Percentiles rank a stretch among this genome's conserved stretches.
phyloP scores from a whole-genome alignment of 768 basidiomycete species.

The Xerocomellus dryophilus region DNA sequence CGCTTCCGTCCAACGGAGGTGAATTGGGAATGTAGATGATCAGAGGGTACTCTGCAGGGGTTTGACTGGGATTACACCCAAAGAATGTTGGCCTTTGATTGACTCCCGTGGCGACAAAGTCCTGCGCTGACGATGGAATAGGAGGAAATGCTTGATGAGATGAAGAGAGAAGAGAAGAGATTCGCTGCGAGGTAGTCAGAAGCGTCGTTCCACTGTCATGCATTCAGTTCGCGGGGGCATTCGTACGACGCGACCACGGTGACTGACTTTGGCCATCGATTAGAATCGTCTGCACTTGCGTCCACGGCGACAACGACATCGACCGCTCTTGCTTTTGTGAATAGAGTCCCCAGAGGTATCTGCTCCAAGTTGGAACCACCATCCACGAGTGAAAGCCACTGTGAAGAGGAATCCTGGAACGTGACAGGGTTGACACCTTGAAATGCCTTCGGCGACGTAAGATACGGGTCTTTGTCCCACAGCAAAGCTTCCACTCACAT shows the following conservation, averaged over 20 bases:
- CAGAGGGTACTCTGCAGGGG: slow-evolving; percentile 57
- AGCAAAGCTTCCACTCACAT: slow-evolving; percentile 26
- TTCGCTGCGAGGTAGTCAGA: slow-evolving; percentile 42
- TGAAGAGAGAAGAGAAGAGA: slow-evolving; percentile 40
- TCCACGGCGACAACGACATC: slow-evolving; percentile 81
- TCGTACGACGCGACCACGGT: neutral
- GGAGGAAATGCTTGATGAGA: slow-evolving; percentile 65
- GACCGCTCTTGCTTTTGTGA: slow-evolving; percentile 63
- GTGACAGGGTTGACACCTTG: slow-evolving; percentile 45
- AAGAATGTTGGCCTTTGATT: slow-evolving; percentile 75
- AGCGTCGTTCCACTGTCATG: slow-evolving; percentile 51
- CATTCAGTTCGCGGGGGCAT: neutral
- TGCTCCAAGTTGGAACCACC: slow-evolving; percentile 70
- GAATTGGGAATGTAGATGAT: slow-evolving; percentile 76
- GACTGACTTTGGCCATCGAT: slow-evolving; percentile 67
- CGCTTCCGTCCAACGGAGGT: slow-evolving; percentile 59
- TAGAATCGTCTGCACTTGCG: slow-evolving; percentile 53
- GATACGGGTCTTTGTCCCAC: neutral
- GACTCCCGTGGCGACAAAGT: slow-evolving; percentile 58
- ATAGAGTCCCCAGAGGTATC: slow-evolving; percentile 65
- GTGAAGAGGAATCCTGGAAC: slow-evolving; percentile 52
- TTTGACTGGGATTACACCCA: slow-evolving; percentile 59
- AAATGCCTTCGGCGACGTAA: slow-evolving; percentile 41
- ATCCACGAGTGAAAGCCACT: slow-evolving; percentile 64
- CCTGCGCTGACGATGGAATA: slow-evolving; percentile 48